Percentiles rank a stretch among this genome's conserved stretches.
phyloP scores from a whole-genome alignment of 2,329 filamentous ascomycete genomes.

The Cadophora gregata region DNA sequence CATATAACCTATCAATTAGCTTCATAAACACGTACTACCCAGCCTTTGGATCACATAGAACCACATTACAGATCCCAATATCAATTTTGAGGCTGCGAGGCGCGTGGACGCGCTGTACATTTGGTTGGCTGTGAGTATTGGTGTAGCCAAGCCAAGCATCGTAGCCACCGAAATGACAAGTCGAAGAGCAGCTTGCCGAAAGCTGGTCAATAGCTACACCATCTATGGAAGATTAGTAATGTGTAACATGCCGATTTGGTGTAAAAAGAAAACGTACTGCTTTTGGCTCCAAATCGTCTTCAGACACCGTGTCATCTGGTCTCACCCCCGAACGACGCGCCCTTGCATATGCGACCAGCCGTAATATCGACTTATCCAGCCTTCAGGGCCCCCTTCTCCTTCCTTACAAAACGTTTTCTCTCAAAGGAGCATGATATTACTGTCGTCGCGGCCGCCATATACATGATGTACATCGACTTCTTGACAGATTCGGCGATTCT shows the following conservation, averaged over 20 bases:
- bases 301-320: constrained; percentile 9
- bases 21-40: not conserved
- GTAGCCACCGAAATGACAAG: not conserved
- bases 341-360: constrained; percentile 4
- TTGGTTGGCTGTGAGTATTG: constrained; percentile 4
- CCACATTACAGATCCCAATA: not conserved
- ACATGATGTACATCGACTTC: not conserved
- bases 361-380: not conserved
- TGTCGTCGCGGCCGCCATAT: not conserved
- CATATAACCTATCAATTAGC: not conserved
- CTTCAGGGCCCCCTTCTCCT: not conserved
- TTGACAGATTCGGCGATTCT: not conserved
- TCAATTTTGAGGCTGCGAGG: not conserved
- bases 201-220: not conserved
- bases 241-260: not conserved
- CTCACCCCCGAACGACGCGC: not conserved
- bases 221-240: constrained; percentile 1
- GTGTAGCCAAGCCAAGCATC: not conserved
- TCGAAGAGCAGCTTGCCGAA: not conserved
- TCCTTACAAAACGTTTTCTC: not conserved
- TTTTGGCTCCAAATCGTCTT: not conserved
- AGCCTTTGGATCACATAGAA: not conserved
- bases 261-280: not conserved
- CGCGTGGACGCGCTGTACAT: not conserved
- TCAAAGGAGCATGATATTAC: not conserved